phyloP scores from a whole-genome alignment of 345 rosid species.

The Leavenworthia alabamica region DNA sequence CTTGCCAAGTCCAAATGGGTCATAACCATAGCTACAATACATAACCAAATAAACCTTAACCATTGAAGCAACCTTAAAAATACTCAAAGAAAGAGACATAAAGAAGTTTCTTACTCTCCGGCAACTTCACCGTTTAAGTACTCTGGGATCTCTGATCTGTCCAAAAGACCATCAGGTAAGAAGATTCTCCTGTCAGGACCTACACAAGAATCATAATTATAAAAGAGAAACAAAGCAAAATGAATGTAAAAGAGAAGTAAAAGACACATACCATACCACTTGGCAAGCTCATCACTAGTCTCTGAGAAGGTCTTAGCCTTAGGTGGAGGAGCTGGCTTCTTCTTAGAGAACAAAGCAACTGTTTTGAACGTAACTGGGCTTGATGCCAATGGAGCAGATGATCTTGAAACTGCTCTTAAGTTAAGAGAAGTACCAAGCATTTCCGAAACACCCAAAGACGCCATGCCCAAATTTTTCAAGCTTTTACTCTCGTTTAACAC shows the following conservation, averaged over 20 bases:
- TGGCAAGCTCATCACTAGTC: slow-evolving; percentile 69
- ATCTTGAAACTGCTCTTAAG: slow-evolving; percentile 41
- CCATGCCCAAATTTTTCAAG: slow-evolving; percentile 29
- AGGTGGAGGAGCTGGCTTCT: slow-evolving; percentile 61
- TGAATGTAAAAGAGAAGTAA: no score
- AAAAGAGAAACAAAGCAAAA: neutral
- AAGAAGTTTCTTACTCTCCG: slow-evolving; percentile 42
- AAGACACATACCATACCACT: slow-evolving; percentile 87
- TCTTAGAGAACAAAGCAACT: slow-evolving; percentile 79
- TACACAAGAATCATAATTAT: slow-evolving; percentile 19
- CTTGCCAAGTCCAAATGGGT: slow-evolving; percentile 94
- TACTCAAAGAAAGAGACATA: neutral
- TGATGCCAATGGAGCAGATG: slow-evolving; percentile 51
- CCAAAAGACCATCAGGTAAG: slow-evolving; percentile 92
- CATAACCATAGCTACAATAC: slow-evolving; percentile 84
- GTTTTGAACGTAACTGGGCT: slow-evolving; percentile 57
- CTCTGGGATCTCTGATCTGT: slow-evolving; percentile 90
- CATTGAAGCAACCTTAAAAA: neutral
- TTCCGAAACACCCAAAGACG: slow-evolving; percentile 79
- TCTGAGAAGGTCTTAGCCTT: slow-evolving; percentile 52
- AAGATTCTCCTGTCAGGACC: slow-evolving; percentile 97
- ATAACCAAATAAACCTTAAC: neutral
- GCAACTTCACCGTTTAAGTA: slow-evolving; percentile 96
- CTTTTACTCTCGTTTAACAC: slow-evolving; percentile 16
- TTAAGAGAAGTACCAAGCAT: slow-evolving; percentile 75